These are phyloP conservation scores for Periconia sp. DNA, from an alignment of 2,329 filamentous ascomycete genomes.

Conservation along the genomic window DNA sequence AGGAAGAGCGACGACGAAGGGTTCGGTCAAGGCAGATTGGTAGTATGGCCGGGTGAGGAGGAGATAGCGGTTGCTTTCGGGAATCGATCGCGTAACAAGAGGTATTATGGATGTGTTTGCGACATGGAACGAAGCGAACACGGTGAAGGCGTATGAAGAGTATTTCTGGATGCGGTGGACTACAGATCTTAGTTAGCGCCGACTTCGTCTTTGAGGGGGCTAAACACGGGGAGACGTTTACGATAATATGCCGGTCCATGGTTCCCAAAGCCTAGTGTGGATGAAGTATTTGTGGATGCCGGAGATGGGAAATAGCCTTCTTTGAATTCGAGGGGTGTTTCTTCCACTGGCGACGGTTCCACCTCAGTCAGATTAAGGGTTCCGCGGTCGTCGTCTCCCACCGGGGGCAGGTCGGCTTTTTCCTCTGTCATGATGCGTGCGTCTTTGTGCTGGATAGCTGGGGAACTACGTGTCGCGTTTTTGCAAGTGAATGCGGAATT, in stretches of 20 bases:
- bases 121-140: constrained; percentile 48
- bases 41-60: constrained; percentile 91
- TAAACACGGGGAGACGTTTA: constrained; percentile 45
- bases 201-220: not conserved
- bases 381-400: constrained; percentile 48
- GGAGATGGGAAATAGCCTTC: constrained; percentile 51
- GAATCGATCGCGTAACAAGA: constrained; percentile 51
- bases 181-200: constrained; percentile 32
- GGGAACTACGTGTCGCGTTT: constrained; percentile 1
- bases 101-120: constrained; percentile 50
- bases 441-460: not conserved
- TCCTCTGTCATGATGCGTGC: constrained; percentile 14
- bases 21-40: constrained; percentile 76
- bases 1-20: constrained; percentile 75
- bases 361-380: constrained; percentile 72
- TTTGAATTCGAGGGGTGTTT: constrained; percentile 51
- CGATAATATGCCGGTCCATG: constrained; percentile 75
- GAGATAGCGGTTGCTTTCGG: constrained; percentile 78
- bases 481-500: constrained; percentile 21
- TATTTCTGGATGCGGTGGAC: constrained; percentile 81
- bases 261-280: constrained; percentile 61
- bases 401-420: constrained; percentile 18
- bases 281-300: constrained; percentile 29
- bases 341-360: constrained; percentile 79
- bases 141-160: constrained; percentile 68